These are phyloP conservation scores for Maudiozyma serrabonitensis DNA, from an alignment of 805 yeast species.

Conservation along the genomic window DNA sequence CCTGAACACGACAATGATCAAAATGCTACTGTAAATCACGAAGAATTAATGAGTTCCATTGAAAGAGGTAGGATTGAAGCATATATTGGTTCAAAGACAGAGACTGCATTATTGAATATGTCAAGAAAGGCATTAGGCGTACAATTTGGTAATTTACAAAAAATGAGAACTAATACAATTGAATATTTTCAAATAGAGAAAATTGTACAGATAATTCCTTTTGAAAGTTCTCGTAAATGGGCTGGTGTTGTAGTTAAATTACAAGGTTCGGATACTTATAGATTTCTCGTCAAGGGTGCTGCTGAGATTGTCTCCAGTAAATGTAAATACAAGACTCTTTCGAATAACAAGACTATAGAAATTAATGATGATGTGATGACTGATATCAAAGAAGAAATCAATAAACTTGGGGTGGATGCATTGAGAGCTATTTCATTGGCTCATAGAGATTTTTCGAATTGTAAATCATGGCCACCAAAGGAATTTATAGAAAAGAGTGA, in stretches of 20 bases:
- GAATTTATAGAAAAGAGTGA: constrained; percentile 30
- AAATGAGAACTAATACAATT: constrained; percentile 31
- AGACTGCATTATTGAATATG: constrained; percentile 69
- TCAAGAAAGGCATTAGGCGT: constrained; percentile 50
- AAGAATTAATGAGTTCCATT: constrained; percentile 10
- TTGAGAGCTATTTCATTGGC: constrained; percentile 84
- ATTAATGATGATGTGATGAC: constrained; percentile 20
- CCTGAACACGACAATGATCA: not conserved
- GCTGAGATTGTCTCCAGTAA: constrained; percentile 71
- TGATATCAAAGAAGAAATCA: constrained; percentile 36
- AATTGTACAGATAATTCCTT: constrained; percentile 70
- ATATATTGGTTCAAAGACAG: constrained; percentile 89
- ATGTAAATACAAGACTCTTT: constrained; percentile 37
- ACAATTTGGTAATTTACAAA: constrained; percentile 32
- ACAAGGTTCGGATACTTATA: constrained; percentile 32
- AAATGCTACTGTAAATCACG: constrained; percentile 1
- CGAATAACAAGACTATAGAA: constrained; percentile 23
- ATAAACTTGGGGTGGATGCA: constrained; percentile 63
- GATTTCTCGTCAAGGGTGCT: constrained; percentile 83
- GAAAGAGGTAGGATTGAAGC: constrained; percentile 37
- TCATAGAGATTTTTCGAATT: constrained; percentile 53
- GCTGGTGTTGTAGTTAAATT: constrained; percentile 64
- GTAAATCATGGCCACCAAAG: constrained; percentile 60
- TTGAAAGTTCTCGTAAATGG: constrained; percentile 90
- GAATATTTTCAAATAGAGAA: constrained; percentile 26